Evolutionary conservation across 2,329 filamentous ascomycete genomes (phyloP), one percentile per base, ranked within the genome.

Genomic region (Phialophora verrucosa): DNA sequence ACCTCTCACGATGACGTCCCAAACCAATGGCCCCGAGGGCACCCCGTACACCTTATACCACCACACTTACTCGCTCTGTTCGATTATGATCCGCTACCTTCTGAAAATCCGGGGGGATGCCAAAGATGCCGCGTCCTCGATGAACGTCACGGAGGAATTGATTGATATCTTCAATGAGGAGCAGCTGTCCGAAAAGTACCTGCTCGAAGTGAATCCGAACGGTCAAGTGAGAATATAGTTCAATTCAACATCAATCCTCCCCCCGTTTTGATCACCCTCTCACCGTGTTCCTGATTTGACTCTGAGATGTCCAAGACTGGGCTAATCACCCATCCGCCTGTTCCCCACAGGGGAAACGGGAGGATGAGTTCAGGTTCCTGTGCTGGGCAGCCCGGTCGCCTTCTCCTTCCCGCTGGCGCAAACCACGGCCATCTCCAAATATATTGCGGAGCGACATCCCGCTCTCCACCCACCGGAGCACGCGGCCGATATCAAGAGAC

Each of bases 131-230:
- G 54, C 54, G 27, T 31, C 25, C 29, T n/a, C 29, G 32, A 56
- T 56, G 54, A 35, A 56, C 25, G 54, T 56, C 27, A 56, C 29
- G 11, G 54, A 56, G 32, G 27, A 56, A 23, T 14, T 32, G 17
- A 29, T 56, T 35, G 54, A 56, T 42, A 56, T 56, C 54, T 56
- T 56, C 31, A 56, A 35, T 6, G 54, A 56, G 32, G 54, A 56
- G 54, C 54, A 56, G 20, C 32, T 56, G 27, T 32, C 27, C 5
- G 54, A 56, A 23, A 35, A 56, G 3, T 56, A 56, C 11, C 20
- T 56, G 54, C 54, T 56, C 27, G 32, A 56, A 29, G 54, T 56
- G 54, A 56, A 56, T 23, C 54, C 54, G 54, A 56, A 56, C 20
- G 54, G 54, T 23, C 54, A 56, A 35, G 54, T 56, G 47, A 50